These are phyloP conservation scores for Monotropa hypopitys DNA, from an alignment of 179 eudicot genomes.

Conservation along the genomic window DNA sequence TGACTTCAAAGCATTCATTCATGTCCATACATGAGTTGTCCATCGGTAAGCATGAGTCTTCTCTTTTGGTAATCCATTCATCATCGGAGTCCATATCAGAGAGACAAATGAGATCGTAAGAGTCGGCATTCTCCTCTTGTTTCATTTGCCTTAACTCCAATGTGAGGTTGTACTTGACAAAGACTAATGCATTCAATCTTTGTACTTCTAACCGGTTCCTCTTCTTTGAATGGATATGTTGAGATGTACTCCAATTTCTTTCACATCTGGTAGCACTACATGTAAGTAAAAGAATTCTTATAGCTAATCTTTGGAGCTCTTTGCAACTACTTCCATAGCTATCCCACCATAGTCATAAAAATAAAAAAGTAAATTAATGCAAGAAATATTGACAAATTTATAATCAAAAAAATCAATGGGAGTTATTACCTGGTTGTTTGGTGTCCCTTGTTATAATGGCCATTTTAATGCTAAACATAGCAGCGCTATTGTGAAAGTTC, in stretches of 20 bases:
- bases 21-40: background rate
- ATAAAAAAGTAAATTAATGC: background rate
- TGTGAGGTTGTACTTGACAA: background rate
- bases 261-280: background rate
- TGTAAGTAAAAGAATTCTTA: background rate
- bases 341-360: background rate
- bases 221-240: background rate
- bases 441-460: background rate
- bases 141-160: background rate
- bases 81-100: background rate
- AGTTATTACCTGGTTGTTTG: background rate
- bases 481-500: background rate
- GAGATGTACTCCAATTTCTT: background rate
- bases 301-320: background rate
- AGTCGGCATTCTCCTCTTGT: background rate
- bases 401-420: background rate
- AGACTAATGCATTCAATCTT: background rate
- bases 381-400: background rate
- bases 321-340: background rate
- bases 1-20: background rate
- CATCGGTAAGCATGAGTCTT: too few relatives aligned
- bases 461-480: background rate
- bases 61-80: background rate
- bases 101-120: background rate
- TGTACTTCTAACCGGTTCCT: background rate